Percentiles rank a stretch among this genome's conserved stretches.
These are phyloP conservation scores for Tulasnella sp. DNA, from an alignment of 768 basidiomycete species.

Conservation along the genomic window DNA sequence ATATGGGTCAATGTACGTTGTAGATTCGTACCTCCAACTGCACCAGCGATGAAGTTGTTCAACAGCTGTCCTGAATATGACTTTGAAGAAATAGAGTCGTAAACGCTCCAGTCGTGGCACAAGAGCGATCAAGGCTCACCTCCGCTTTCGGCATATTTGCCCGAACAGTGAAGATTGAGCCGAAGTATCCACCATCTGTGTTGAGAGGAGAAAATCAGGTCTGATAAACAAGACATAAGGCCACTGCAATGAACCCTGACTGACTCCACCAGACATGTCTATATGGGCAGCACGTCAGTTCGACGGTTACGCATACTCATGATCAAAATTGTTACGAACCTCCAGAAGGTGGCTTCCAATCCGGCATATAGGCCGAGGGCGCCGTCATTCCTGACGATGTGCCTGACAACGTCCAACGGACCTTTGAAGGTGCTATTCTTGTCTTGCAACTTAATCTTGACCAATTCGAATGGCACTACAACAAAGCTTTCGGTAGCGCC, in stretches of 20 bases:
- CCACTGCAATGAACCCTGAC: background rate
- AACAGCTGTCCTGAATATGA: slow-evolving; percentile 56
- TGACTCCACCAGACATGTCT: slow-evolving; percentile 73
- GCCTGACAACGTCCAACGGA: slow-evolving; percentile 81
- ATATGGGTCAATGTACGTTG: background rate
- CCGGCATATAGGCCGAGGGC: slow-evolving; percentile 80
- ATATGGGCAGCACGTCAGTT: background rate
- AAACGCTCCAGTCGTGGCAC: background rate
- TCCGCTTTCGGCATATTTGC: slow-evolving; percentile 72
- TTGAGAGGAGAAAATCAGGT: slow-evolving; percentile 18
- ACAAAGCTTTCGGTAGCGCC: slow-evolving; percentile 94
- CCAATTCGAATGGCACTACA: slow-evolving; percentile 88
- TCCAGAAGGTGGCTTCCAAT: slow-evolving; percentile 98
- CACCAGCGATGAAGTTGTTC: slow-evolving; percentile 89
- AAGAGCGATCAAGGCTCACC: slow-evolving; percentile 33
- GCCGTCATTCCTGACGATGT: slow-evolving; percentile 68
- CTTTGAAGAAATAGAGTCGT: slow-evolving; percentile 28
- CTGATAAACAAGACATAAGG: background rate
- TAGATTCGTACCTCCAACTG: slow-evolving; percentile 55
- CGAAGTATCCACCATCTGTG: slow-evolving; percentile 83
- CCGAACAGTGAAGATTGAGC: slow-evolving; percentile 77
- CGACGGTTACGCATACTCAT: too few species aligned
- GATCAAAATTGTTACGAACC: slow-evolving; percentile 36
- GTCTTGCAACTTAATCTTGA: slow-evolving; percentile 90
- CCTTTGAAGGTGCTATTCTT: slow-evolving; percentile 84